Percentiles rank a stretch among this genome's conserved stretches.
Evolutionary conservation across 2,329 filamentous ascomycete genomes (phyloP).

Genomic region (Trichoderma harzianum): DNA sequence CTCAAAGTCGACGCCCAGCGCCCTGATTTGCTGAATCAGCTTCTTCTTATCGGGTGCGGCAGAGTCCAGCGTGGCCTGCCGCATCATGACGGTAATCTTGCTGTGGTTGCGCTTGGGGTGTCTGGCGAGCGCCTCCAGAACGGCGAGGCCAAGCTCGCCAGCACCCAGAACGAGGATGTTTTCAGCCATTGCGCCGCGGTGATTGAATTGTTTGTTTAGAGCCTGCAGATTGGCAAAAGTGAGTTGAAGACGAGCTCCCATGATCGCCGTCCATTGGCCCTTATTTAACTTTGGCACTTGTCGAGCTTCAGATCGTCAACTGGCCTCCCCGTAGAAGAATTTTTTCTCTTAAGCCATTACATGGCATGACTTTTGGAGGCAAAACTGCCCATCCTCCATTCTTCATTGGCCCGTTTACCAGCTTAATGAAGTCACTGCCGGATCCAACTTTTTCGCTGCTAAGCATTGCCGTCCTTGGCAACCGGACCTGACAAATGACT

Average conservation of each 20-base stretch:
- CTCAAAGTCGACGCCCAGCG: conserved; percentile 40
- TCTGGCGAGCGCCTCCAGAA: conserved; percentile 48
- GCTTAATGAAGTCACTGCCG: neutral
- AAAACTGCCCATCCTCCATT: neutral
- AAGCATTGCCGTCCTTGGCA: conserved; percentile 10
- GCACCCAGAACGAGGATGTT: conserved; percentile 59
- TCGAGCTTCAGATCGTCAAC: neutral
- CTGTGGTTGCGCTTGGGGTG: conserved; percentile 41
- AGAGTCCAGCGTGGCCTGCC: conserved; percentile 44
- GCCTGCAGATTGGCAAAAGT: conserved; percentile 18
- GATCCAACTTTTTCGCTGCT: neutral
- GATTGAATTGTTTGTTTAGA: conserved; percentile 19
- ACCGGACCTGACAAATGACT: neutral
- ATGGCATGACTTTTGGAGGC: conserved; percentile 1
- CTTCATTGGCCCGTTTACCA: neutral
- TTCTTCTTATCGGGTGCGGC: conserved; percentile 36
- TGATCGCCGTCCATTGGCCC: conserved; percentile 1
- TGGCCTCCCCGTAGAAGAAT: neutral
- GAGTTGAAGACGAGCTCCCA: conserved; percentile 9
- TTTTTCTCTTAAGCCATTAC: neutral
- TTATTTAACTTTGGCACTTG: neutral
- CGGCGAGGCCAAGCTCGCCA: conserved; percentile 60
- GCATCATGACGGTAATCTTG: conserved; percentile 52
- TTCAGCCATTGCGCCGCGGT: conserved; percentile 24
- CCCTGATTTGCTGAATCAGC: conserved; percentile 33